A percentile compares a stretch with the other conserved stretches of the same genome.
These are phyloP conservation scores for Myriosclerotinia duriaeana DNA, from an alignment of 2,329 filamentous ascomycete species.

Conservation along the genomic window DNA sequence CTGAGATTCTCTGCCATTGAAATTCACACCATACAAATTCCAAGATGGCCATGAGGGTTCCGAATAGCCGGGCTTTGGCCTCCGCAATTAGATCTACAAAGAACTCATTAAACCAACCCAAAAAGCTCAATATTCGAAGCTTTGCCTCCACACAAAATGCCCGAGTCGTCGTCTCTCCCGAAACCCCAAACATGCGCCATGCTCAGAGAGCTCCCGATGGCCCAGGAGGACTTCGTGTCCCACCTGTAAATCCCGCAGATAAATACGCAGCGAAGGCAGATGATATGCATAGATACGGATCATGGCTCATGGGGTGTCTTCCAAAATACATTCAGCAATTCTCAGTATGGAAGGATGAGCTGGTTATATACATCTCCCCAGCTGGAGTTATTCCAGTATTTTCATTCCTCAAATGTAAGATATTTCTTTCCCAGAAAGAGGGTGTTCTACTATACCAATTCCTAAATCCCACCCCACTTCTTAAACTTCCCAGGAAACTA, in stretches of 20 bases:
- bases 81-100: constrained; percentile 56
- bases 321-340: constrained; percentile 99
- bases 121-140: constrained; percentile 37
- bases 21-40: constrained; percentile 40
- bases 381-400: constrained; percentile 88
- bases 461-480: neutral
- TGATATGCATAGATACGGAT: constrained; percentile 87
- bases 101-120: constrained; percentile 37
- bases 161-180: constrained; percentile 51
- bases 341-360: constrained; percentile 98
- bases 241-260: constrained; percentile 87
- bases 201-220: constrained; percentile 51
- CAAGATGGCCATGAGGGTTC: constrained; percentile 61
- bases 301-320: constrained; percentile 93
- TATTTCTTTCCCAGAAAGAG: neutral
- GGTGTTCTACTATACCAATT: neutral
- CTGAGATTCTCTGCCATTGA: constrained; percentile 35
- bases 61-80: constrained; percentile 56
- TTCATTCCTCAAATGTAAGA: constrained; percentile 76
- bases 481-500: constrained; percentile 22
- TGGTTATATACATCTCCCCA: constrained; percentile 89
- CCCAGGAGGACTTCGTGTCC: constrained; percentile 65
- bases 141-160: constrained; percentile 43
- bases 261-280: constrained; percentile 87
- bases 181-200: constrained; percentile 63